These are phyloP conservation scores for Thalassiosira gravida DNA, from an alignment of 352 stramenopile species.

Conservation along the genomic window DNA sequence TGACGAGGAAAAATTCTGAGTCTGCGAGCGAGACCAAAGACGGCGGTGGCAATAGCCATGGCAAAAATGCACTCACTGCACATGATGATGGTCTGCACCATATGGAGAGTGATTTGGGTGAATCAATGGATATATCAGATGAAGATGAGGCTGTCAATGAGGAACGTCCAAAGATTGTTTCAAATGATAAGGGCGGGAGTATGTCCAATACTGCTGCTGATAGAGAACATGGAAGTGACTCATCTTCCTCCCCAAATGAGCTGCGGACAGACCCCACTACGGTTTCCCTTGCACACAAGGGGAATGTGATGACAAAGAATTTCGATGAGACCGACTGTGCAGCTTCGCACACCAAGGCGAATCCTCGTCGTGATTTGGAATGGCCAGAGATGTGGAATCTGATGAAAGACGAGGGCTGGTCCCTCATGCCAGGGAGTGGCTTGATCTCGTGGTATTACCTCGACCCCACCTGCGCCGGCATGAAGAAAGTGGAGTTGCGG, in stretches of 20 bases:
- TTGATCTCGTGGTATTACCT: constrained; percentile 47
- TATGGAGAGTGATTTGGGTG: too few species aligned
- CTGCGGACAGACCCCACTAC: too few species aligned
- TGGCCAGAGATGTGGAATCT: constrained; percentile 19
- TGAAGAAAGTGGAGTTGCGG: constrained; percentile 25
- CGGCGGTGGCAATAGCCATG: background rate
- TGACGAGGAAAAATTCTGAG: too few species aligned
- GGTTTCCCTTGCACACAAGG: too few species aligned
- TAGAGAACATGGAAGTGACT: background rate
- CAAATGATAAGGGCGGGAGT: background rate
- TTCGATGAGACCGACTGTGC: too few species aligned
- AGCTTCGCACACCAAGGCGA: too few species aligned
- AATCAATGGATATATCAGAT: background rate
- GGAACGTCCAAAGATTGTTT: background rate
- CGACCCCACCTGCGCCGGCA: constrained; percentile 24
- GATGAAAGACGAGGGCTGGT: constrained; percentile 48
- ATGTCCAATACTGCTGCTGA: background rate
- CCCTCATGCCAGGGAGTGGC: constrained; percentile 5
- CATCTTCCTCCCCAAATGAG: background rate
- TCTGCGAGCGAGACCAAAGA: too few species aligned
- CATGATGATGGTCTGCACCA: too few species aligned
- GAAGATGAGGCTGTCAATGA: background rate
- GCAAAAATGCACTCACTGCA: background rate
- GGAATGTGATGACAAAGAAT: too few species aligned
- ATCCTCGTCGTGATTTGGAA: background rate